phyloP scores from a whole-genome alignment of 768 basidiomycete species.

The Austroboletus eburneus region DNA sequence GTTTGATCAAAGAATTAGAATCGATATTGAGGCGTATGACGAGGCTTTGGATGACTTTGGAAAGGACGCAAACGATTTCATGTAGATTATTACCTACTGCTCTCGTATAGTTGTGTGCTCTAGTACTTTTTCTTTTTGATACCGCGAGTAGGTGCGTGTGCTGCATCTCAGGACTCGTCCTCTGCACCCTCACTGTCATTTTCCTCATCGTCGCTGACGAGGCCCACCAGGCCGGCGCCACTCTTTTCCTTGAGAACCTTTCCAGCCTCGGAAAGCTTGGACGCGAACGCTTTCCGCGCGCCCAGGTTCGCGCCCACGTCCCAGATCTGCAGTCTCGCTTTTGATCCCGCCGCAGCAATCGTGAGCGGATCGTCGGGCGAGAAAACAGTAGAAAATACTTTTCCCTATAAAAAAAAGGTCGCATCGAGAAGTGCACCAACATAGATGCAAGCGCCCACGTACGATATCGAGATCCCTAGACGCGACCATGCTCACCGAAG shows the following conservation, averaged over 20 bases:
- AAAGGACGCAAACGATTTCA: constrained; percentile 75
- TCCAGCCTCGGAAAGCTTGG: constrained; percentile 73
- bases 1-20: constrained; percentile 37
- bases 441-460: constrained; percentile 25
- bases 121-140: constrained; percentile 2
- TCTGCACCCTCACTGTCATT: constrained; percentile 48
- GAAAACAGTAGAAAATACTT: constrained; percentile 88
- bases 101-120: constrained; percentile 14
- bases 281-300: constrained; percentile 76
- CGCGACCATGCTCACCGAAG: constrained; percentile 77
- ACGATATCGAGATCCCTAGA: constrained; percentile 91
- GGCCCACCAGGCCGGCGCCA: constrained; percentile 64
- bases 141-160: neutral
- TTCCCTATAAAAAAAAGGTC: constrained; percentile 86
- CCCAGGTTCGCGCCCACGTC: constrained; percentile 84
- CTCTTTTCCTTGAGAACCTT: constrained; percentile 60
- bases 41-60: constrained; percentile 91
- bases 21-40: constrained; percentile 80
- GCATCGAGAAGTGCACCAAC: neutral
- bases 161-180: constrained; percentile 12
- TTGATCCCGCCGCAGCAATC: constrained; percentile 90
- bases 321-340: constrained; percentile 94
- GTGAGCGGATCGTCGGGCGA: constrained; percentile 95
- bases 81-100: constrained; percentile 50
- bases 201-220: constrained; percentile 68